Conservation (phyloP, 129 eudicot species). For the Centrapalus pauciflorus region DNA sequence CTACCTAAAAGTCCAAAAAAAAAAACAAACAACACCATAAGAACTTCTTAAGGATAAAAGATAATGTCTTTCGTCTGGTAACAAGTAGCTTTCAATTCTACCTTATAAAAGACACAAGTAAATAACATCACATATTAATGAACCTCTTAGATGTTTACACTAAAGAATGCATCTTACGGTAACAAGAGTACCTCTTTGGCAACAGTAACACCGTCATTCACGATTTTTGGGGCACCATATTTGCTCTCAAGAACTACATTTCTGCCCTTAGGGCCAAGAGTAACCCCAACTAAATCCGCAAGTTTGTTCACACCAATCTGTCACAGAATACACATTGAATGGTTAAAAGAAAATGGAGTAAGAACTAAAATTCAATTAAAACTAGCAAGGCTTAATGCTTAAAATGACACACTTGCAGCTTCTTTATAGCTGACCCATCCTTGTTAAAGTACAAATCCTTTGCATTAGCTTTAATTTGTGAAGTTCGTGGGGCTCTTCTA, state of each 20-base stretch:
- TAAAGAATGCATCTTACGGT: background rate
- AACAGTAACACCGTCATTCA: slow-evolving; percentile 91
- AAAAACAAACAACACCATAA: background rate
- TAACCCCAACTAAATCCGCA: slow-evolving; percentile 92
- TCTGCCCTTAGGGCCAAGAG: slow-evolving; percentile 96
- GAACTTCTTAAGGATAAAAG: background rate
- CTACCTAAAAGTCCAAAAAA: slow-evolving; percentile 15
- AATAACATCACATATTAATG: background rate
- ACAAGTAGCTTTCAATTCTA: too few relatives aligned
- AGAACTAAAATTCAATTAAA: background rate
- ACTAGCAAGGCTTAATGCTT: background rate
- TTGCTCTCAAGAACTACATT: slow-evolving; percentile 94
- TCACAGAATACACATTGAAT: background rate
- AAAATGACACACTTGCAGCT: slow-evolving; percentile 45
- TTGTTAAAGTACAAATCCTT: slow-evolving; percentile 78
- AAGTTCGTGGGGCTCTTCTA: slow-evolving; percentile 28
- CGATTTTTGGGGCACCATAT: slow-evolving; percentile 88
- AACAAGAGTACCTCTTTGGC: slow-evolving; percentile 66
- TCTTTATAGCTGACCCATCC: slow-evolving; percentile 71
- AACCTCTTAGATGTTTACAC: background rate
- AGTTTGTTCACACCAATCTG: slow-evolving; percentile 95
- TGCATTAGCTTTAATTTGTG: slow-evolving; percentile 53
- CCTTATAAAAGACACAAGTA: background rate
- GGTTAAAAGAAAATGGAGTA: background rate
- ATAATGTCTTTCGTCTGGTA: background rate